Conservation (phyloP, 768 basidiomycete genomes). For the Mycena rebaudengoi region DNA sequence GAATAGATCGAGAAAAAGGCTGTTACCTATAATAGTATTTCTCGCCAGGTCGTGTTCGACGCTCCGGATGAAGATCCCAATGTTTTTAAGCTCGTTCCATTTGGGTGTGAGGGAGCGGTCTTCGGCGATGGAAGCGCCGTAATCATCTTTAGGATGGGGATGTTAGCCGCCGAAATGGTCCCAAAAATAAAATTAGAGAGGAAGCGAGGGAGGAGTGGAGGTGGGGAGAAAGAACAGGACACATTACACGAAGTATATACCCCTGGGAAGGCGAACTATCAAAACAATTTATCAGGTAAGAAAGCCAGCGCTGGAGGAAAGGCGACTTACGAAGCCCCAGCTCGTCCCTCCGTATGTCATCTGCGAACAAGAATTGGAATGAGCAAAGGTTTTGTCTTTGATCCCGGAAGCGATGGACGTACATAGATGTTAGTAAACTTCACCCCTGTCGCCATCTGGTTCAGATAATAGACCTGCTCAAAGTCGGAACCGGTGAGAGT, state of each 20-base stretch:
- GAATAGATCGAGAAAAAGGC: neutral
- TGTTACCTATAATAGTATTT: slow-evolving; percentile 14
- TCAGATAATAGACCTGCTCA: slow-evolving; percentile 20
- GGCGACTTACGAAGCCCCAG: slow-evolving; percentile 16
- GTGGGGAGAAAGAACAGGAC: neutral
- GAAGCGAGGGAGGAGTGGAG: neutral
- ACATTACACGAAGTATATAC: slow-evolving; percentile 17
- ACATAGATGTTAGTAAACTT: slow-evolving; percentile 22
- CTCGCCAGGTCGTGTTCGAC: slow-evolving; percentile 15
- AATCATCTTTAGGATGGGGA: slow-evolving; percentile 10
- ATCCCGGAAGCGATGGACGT: neutral
- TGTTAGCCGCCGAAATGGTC: neutral
- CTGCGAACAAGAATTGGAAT: neutral
- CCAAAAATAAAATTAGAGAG: neutral
- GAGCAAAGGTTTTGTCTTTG: neutral
- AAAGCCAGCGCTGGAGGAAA: neutral
- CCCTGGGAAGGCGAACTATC: slow-evolving; percentile 14
- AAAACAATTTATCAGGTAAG: neutral
- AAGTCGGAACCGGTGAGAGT: slow-evolving; percentile 18
- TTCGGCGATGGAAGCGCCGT: slow-evolving; percentile 18
- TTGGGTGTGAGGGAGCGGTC: slow-evolving; percentile 18
- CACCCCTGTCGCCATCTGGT: slow-evolving; percentile 20
- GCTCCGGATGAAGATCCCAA: slow-evolving; percentile 19
- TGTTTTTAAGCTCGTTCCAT: slow-evolving; percentile 21
- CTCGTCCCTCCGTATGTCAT: slow-evolving; percentile 22